phyloP scores from a whole-genome alignment of 176 grass and related monocot genomes.

The Panicum miliaceum region DNA sequence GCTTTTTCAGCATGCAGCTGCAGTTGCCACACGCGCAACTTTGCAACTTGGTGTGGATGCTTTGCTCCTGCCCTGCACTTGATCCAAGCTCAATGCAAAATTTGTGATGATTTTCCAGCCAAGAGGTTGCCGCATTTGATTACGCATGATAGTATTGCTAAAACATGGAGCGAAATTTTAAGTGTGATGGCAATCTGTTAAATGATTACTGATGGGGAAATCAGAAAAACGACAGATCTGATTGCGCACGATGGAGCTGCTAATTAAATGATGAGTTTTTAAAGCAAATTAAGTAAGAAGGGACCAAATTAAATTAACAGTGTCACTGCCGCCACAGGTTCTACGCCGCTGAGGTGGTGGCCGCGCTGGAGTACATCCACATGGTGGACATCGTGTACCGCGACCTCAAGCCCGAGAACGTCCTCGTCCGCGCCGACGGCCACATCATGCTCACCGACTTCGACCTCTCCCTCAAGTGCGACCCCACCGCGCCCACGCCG shows the following conservation, averaged over 20 bases:
- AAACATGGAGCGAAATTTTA: background rate
- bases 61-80: background rate
- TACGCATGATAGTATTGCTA: background rate
- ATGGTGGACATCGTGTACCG: slow-evolving; percentile 98
- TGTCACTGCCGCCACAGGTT: slow-evolving; percentile 51
- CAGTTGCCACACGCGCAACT: background rate
- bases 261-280: background rate
- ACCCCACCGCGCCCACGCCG: slow-evolving; percentile 67
- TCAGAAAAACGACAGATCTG: background rate
- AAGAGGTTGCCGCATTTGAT: background rate
- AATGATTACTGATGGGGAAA: background rate
- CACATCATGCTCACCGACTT: slow-evolving; percentile 99
- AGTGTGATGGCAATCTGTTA: no score
- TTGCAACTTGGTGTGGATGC: background rate
- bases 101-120: background rate
- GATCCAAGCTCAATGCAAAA: background rate
- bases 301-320: background rate
- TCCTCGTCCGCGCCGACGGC: slow-evolving; percentile 86
- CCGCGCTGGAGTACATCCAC: slow-evolving; percentile 93
- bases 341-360: slow-evolving; percentile 94
- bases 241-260: background rate
- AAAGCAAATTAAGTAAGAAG: background rate
- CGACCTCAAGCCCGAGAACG: slow-evolving; percentile 98
- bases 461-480: slow-evolving; percentile 95
- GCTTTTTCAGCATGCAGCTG: background rate